phyloP scores from a whole-genome alignment of 176 grass and related monocot genomes.

The Cenchrus purpureus region DNA sequence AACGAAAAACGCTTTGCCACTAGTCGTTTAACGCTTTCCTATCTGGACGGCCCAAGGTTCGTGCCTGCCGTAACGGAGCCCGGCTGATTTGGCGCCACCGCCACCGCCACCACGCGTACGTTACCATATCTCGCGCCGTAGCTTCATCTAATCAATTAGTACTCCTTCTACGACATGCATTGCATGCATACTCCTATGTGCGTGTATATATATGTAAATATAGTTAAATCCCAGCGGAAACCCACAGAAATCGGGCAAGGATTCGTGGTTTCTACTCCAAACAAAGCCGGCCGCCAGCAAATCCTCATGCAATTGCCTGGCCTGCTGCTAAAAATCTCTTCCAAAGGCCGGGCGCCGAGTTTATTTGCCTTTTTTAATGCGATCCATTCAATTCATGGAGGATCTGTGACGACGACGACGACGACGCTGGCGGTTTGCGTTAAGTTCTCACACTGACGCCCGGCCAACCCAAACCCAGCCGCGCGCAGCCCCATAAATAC shows the following conservation, averaged over 20 bases:
- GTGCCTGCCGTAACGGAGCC: background rate
- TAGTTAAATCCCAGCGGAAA: background rate
- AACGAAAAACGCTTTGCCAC: background rate
- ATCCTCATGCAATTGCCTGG: background rate
- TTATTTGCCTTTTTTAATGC: too few relatives aligned
- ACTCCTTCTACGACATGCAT: too few relatives aligned
- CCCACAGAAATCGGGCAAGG: background rate
- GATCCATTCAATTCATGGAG: background rate
- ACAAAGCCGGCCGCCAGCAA: background rate
- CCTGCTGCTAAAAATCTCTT: background rate
- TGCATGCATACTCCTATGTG: too few relatives aligned
- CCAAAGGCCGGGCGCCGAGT: background rate
- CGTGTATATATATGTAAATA: background rate
- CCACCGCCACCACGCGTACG: background rate
- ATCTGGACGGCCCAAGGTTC: background rate
- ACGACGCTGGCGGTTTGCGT: background rate
- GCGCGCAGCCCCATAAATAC: constrained; percentile 40
- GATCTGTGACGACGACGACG: too few relatives aligned
- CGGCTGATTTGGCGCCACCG: constrained; percentile 35
- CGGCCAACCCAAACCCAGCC: background rate
- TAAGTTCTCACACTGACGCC: constrained; percentile 7
- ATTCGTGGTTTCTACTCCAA: background rate
- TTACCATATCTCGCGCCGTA: background rate
- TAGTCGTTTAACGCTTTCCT: background rate
- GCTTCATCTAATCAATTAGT: too few relatives aligned